phyloP scores from a whole-genome alignment of 1,139 yeast genomes.

The Sugiyamaella pinicola region DNA sequence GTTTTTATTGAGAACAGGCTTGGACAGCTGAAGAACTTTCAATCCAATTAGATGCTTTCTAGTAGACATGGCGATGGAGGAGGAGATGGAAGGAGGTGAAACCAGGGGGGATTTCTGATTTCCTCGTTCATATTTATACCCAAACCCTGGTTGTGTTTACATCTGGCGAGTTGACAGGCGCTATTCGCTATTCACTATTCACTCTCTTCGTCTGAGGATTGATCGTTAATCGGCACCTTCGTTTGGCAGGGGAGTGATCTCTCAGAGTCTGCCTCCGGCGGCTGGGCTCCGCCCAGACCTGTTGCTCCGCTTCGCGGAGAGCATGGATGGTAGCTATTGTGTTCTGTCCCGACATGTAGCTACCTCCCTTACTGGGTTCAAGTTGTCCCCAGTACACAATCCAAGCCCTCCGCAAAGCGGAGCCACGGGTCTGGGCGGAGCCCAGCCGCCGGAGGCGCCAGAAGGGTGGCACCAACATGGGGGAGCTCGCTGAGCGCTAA shows the following conservation, averaged over 20 bases:
- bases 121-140: too few relatives aligned
- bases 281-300: conserved; percentile 14
- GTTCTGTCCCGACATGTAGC: too few relatives aligned
- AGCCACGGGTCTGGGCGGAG: conserved; percentile 5
- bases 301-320: conserved; percentile 9
- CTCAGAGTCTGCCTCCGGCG: conserved; percentile 12
- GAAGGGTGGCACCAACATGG: too few relatives aligned
- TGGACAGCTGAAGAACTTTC: not conserved
- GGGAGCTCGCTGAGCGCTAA: too few relatives aligned
- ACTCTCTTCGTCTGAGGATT: too few relatives aligned
- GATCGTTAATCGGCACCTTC: too few relatives aligned
- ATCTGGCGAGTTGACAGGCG: too few relatives aligned
- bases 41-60: conserved; percentile 8
- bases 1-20: conserved; percentile 24
- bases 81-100: conserved; percentile 10
- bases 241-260: too few relatives aligned
- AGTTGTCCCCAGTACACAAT: not conserved
- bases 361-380: too few relatives aligned
- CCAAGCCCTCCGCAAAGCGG: not conserved
- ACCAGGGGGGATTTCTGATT: conserved; percentile 1
- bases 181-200: too few relatives aligned
- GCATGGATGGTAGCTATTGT: too few relatives aligned
- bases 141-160: too few relatives aligned
- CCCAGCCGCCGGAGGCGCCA: not conserved
- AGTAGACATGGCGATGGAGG: conserved; percentile 1